A percentile compares a stretch with the other conserved stretches of the same genome.
These are phyloP conservation scores for Globisporangium uncinulatum DNA, from an alignment of 352 stramenopile genomes.

Conservation along the genomic window DNA sequence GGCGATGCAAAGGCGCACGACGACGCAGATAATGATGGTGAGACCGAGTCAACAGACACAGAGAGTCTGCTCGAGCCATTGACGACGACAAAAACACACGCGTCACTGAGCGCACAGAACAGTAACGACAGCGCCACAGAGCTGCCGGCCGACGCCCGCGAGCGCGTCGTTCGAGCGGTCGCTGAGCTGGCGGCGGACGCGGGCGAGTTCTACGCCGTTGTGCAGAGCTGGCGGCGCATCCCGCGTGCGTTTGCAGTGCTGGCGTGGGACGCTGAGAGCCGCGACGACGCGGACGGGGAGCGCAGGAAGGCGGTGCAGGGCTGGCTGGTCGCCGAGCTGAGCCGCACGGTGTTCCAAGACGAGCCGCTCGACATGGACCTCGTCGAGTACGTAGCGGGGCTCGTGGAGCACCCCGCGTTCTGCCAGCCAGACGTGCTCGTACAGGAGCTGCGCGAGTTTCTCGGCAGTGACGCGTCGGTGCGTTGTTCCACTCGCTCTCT, in stretches of 20 bases:
- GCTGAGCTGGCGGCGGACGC: slow-evolving; percentile 17
- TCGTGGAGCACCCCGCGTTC: slow-evolving; percentile 69
- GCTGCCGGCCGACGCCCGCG: background rate
- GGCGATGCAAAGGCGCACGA: slow-evolving; percentile 3
- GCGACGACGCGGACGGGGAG: background rate
- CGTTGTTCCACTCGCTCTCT: no score
- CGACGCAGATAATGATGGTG: background rate
- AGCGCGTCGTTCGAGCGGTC: slow-evolving; percentile 23
- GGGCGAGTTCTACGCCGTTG: slow-evolving; percentile 32
- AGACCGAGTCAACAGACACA: background rate
- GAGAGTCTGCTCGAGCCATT: slow-evolving; percentile 10
- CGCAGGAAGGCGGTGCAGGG: slow-evolving; percentile 19
- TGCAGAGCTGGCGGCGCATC: slow-evolving; percentile 43
- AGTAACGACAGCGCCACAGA: background rate
- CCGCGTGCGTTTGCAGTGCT: slow-evolving; percentile 36
- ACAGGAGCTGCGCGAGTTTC: slow-evolving; percentile 67
- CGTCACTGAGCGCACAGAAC: background rate
- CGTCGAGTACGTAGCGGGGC: slow-evolving; percentile 52
- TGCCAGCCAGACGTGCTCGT: slow-evolving; percentile 59
- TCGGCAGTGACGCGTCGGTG: slow-evolving; percentile 33
- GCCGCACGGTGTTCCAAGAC: slow-evolving; percentile 23
- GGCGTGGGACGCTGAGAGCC: slow-evolving; percentile 15
- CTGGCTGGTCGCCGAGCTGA: slow-evolving; percentile 44
- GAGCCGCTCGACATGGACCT: slow-evolving; percentile 50
- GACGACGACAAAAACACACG: background rate